Evolutionary conservation across 768 basidiomycete species (phyloP), one percentile per base, ranked within the genome.

Genomic region (Cyclocybe cylindracea): DNA sequence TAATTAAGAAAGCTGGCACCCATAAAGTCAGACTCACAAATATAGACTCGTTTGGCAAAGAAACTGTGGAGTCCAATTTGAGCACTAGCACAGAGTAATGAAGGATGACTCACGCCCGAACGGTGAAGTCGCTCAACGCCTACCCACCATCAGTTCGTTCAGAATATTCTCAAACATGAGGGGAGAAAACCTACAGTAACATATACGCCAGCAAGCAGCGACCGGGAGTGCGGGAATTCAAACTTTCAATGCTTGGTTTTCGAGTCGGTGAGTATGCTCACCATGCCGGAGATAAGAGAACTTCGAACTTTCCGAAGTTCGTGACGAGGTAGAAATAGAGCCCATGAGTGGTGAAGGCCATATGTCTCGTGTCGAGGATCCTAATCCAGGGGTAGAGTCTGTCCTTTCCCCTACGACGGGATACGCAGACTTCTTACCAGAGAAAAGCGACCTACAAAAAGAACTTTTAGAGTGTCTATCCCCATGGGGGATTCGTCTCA

Each of bases 121-220:
- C 62, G 13, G 56, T 56, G 8, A 65, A 51, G 41, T 63, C 61
- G 40, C 59, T 61, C 24, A 59, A 46, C 19, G 57, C 58, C 64
- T 65, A 36, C 11, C n/a, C 10, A 10, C 14, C 8, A 19, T 36
- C 2, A 39, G 14, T 35, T 44, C 16, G 33, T 13, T 34, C 6
- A 10, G n/a, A 32, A 24, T 31, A 6, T 34, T 11, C 4, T 13
- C 5, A 39, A 4, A 10, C 14, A 19, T 13, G 19, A 11, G 18
- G 6, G 34, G 10, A 33, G 5, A 16, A 13, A 11, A 43, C 61
- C 46, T 46, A 65, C 64, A 11, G 61, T 63, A 34, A 62, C 52
- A 36, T 61, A 63, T 19, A 65, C 59, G 5, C 54, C 55, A 8
- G 55, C 60, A 56, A 63, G 33, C 5, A 63, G 42, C 1, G 62